These are phyloP conservation scores for Lablab purpureus DNA, from an alignment of 306 rosid species.

Conservation along the genomic window DNA sequence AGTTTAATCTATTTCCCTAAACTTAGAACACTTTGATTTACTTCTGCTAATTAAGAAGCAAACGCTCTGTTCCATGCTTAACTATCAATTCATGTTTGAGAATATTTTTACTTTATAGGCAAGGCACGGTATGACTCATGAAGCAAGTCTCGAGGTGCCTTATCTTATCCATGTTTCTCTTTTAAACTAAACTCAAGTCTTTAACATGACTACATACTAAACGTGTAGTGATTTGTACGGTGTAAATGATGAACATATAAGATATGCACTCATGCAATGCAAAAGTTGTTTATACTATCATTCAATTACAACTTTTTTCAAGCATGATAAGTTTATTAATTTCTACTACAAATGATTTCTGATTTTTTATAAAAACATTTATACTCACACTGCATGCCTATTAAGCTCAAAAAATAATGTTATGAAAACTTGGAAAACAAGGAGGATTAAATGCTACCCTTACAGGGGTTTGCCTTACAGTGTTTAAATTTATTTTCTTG, in stretches of 20 bases:
- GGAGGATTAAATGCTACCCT: conserved; percentile 9
- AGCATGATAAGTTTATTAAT: too few relatives aligned
- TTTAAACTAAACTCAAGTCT: conserved; percentile 17
- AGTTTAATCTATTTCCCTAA: conserved; percentile 43
- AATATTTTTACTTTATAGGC: background rate
- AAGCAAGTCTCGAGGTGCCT: conserved; percentile 18
- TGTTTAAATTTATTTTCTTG: background rate
- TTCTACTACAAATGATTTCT: background rate
- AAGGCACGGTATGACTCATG: conserved; percentile 24
- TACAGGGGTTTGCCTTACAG: background rate
- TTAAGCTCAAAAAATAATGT: background rate
- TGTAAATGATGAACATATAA: background rate
- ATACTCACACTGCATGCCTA: background rate
- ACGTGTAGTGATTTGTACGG: background rate
- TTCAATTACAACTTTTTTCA: too few relatives aligned
- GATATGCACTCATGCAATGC: background rate
- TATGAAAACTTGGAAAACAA: conserved; percentile 4
- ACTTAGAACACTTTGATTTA: background rate
- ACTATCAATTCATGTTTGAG: conserved; percentile 8
- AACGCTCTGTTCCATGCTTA: background rate
- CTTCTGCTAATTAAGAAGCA: conserved; percentile 1
- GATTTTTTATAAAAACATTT: background rate
- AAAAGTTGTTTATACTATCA: background rate
- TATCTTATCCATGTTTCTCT: conserved; percentile 22
- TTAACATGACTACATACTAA: background rate